Percentiles rank a stretch among this genome's conserved stretches.
Conservation (phyloP, 2,329 filamentous ascomycete species). For the Microcera coccophila region DNA sequence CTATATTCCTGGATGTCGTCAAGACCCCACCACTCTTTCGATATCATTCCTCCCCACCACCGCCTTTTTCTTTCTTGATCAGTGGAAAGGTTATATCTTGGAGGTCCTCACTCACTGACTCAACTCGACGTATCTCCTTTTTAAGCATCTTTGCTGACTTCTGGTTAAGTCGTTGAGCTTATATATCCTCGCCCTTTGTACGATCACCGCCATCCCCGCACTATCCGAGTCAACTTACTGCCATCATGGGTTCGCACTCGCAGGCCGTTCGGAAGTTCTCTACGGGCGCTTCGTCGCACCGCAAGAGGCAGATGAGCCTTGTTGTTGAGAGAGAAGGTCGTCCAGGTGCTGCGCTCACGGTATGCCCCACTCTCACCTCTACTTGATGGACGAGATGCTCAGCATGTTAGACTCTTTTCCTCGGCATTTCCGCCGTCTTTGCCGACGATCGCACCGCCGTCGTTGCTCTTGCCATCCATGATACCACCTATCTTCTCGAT, state of each 20-base stretch:
- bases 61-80: slow-evolving; percentile 25
- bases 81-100: slow-evolving; percentile 23
- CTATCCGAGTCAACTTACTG: slow-evolving; percentile 8
- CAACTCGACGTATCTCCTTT: slow-evolving; percentile 10
- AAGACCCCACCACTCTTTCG: slow-evolving; percentile 26
- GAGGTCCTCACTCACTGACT: not conserved
- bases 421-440: slow-evolving; percentile 58
- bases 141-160: slow-evolving; percentile 11
- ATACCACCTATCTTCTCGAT: slow-evolving; percentile 71
- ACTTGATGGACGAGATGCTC: not conserved
- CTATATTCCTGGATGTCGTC: slow-evolving; percentile 12
- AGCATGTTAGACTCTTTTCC: slow-evolving; percentile 50
- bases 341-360: slow-evolving; percentile 45
- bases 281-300: slow-evolving; percentile 43
- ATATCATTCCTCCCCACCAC: slow-evolving; percentile 23
- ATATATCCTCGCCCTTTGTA: slow-evolving; percentile 11
- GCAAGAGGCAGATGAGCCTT: slow-evolving; percentile 45
- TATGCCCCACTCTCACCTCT: slow-evolving; percentile 15
- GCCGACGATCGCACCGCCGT: slow-evolving; percentile 50
- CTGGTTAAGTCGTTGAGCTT: slow-evolving; percentile 2
- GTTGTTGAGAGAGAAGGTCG: slow-evolving; percentile 41
- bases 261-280: slow-evolving; percentile 39
- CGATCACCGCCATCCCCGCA: slow-evolving; percentile 15
- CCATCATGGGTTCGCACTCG: slow-evolving; percentile 22
- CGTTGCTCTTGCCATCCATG: slow-evolving; percentile 66